Evolutionary conservation across 192 early-diverging fungal species (phyloP), one percentile per base, ranked within the genome.

Genomic region (Rhizophagus clarus): DNA sequence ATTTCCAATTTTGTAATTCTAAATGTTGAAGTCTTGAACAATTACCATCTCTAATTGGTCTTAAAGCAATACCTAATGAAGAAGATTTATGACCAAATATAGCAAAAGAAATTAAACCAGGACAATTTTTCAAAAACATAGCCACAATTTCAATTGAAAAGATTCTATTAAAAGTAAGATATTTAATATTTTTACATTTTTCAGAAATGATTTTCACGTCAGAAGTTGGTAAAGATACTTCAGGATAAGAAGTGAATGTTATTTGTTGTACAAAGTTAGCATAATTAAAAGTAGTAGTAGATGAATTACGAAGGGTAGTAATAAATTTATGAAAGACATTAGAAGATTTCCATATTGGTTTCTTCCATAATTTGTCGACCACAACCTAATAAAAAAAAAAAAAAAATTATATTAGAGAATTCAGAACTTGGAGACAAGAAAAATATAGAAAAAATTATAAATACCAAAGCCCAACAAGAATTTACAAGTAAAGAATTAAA

Each of bases 391-490:
- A 1, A 20, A 17, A 56, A 56, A 56, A 17, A 56, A 3, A 56
- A 12, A 49, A 49, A 49, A 14, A 14, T n/a, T n/a, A n/a, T n/a
- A n/a, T n/a, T n/a, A n/a, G n/a, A n/a, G n/a, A n/a, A n/a, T n/a
- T n/a, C n/a, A n/a, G 11, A 49, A 49, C 14, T 49, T 12, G 47
- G 2, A 49, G n/a, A n/a, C 47, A 49, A 49, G 47, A 49, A 49
- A 14, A 14, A 14, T 49, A 14, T 14, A 49, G 2, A 49, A 37
- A 4, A 17, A 6, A 22, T 20, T 69, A 20, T 40, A 69, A 22
- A 40, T 70, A 70, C 68, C 68, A 37, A 70, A 70, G 68, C 9
- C 68, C 68, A 70, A 70, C n/a, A 70, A 70, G 68, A 70, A 70
- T 70, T 12, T 40, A 70, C 68, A 32, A 70, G 34, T 12, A 70